A percentile compares a stretch with the other conserved stretches of the same genome.
Evolutionary conservation across 2,329 filamentous ascomycete species (phyloP).

Genomic region (Colletotrichum cuscutae): DNA sequence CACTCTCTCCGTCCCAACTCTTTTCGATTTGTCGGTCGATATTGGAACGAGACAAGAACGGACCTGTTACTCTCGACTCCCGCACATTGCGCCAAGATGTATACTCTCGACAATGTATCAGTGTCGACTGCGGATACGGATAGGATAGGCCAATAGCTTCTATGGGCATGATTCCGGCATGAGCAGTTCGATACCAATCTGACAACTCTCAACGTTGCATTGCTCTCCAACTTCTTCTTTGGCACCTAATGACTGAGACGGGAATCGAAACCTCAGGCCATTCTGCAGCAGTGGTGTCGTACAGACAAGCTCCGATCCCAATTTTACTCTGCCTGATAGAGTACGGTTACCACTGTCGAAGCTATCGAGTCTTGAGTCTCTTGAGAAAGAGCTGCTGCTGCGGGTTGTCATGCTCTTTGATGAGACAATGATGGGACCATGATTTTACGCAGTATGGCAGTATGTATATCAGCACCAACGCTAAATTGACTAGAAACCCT

Average conservation of each 20-base stretch:
- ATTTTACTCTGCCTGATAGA: background rate
- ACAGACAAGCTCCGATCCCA: background rate
- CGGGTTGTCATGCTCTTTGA: constrained; percentile 11
- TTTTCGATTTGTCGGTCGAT: background rate
- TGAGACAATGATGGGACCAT: constrained; percentile 33
- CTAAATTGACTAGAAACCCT: constrained; percentile 10
- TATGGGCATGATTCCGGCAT: background rate
- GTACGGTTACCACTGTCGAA: background rate
- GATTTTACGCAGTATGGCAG: constrained; percentile 5
- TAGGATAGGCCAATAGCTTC: background rate
- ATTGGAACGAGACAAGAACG: background rate
- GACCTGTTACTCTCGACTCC: background rate
- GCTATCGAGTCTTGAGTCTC: background rate
- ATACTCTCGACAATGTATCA: background rate
- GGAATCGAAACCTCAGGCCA: background rate
- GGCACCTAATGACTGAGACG: background rate
- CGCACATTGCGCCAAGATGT: background rate
- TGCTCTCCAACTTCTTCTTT: background rate
- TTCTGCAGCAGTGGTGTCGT: background rate
- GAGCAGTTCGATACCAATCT: background rate
- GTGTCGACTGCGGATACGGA: background rate
- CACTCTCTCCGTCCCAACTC: background rate
- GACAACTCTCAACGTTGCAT: constrained; percentile 25
- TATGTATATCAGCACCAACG: constrained; percentile 22
- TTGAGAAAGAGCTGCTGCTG: background rate